These are phyloP conservation scores for Vitis hybrid DNA, from an alignment of 177 flowering plant genomes.

Conservation along the genomic window DNA sequence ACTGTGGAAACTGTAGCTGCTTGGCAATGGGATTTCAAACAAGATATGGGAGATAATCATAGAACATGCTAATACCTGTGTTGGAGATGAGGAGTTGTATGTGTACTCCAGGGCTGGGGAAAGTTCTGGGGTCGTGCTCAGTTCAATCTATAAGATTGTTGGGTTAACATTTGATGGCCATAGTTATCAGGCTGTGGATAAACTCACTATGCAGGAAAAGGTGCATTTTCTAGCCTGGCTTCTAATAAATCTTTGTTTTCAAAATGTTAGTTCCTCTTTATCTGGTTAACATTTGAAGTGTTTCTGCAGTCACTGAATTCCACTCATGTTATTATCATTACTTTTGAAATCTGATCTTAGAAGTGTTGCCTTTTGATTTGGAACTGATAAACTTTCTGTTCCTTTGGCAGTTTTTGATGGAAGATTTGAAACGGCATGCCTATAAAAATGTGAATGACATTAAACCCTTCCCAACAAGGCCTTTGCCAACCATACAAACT, in stretches of 20 bases:
- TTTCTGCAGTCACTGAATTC: neutral
- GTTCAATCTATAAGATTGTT: conserved; percentile 45
- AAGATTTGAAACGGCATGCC: conserved; percentile 42
- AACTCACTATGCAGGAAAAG: conserved; percentile 24
- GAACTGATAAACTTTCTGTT: conserved; percentile 7
- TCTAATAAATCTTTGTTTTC: neutral
- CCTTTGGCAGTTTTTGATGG: conserved; percentile 44
- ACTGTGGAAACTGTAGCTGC: conserved; percentile 37
- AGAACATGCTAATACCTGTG: conserved; percentile 54
- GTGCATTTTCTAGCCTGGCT: conserved; percentile 20
- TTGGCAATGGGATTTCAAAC: conserved; percentile 38
- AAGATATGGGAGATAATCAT: conserved; percentile 55
- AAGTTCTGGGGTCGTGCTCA: conserved; percentile 31
- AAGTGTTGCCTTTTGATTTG: neutral
- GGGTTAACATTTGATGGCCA: conserved; percentile 40
- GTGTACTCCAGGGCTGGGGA: conserved; percentile 18
- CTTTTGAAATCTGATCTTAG: neutral
- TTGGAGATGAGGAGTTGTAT: conserved; percentile 40
- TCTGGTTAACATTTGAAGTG: too few species aligned
- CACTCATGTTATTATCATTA: neutral
- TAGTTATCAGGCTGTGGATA: conserved; percentile 16
- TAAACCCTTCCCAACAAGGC: conserved; percentile 2
- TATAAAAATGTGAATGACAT: conserved; percentile 31
- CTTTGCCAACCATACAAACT: conserved; percentile 20
- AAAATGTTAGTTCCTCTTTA: too few species aligned